Evolutionary conservation across 768 basidiomycete species (phyloP).

Genomic region (Russula emetica): DNA sequence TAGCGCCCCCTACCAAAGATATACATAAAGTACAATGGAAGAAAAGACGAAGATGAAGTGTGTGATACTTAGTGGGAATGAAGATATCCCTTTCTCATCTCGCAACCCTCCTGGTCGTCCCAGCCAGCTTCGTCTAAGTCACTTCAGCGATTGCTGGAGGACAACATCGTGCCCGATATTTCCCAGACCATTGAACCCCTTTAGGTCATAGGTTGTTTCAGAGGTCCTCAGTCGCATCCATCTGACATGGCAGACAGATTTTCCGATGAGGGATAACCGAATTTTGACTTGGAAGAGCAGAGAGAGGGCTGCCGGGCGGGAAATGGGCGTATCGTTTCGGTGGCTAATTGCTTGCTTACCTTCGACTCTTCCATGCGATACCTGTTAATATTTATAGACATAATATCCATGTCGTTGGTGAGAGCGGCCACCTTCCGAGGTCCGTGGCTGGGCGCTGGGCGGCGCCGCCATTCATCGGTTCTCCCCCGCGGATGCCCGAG

Average conservation of each 20-base stretch:
- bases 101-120: neutral
- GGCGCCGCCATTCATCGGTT: conserved; percentile 1
- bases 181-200: neutral
- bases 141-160: neutral
- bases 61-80: neutral
- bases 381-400: conserved; percentile 1
- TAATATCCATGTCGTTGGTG: conserved; percentile 5
- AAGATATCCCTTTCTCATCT: neutral
- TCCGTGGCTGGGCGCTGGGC: conserved; percentile 9
- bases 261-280: neutral
- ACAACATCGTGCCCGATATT: neutral
- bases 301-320: neutral
- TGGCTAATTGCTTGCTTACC: neutral
- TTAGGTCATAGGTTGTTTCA: neutral
- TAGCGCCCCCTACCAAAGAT: conserved; percentile 4
- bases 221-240: neutral
- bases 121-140: neutral
- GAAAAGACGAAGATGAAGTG: neutral
- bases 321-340: neutral
- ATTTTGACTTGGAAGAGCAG: neutral
- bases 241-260: neutral
- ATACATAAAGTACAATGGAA: neutral
- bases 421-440: neutral
- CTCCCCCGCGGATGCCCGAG: conserved; percentile 3
- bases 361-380: conserved; percentile 1